Conservation (phyloP, 257 asterid genomes). For the Misopates orontium region DNA sequence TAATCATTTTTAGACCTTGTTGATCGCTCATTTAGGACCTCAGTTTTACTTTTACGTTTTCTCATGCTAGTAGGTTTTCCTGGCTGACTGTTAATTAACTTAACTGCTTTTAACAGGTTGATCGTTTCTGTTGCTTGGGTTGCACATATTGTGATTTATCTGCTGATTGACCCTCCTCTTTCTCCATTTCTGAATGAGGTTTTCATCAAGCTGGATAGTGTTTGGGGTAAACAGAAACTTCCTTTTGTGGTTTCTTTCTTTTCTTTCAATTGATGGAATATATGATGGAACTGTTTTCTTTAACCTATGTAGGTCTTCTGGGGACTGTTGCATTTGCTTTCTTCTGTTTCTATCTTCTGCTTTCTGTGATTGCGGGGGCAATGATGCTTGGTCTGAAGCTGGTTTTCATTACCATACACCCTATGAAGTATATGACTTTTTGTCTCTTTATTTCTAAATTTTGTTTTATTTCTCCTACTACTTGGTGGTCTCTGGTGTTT, state of each 20-base stretch:
- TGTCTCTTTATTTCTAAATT: conserved; percentile 8
- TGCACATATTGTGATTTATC: conserved; percentile 86
- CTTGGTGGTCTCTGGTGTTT: not conserved
- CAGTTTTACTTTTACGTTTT: no score
- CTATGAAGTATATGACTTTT: conserved; percentile 74
- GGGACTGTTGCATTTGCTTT: conserved; percentile 98
- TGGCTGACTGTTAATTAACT: conserved; percentile 14
- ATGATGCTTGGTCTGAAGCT: conserved; percentile 93
- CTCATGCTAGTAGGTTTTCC: not conserved
- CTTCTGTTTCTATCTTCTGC: conserved; percentile 96
- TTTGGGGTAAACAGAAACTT: conserved; percentile 69
- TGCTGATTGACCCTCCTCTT: conserved; percentile 89
- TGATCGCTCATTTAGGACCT: no score
- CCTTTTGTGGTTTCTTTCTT: conserved; percentile 13
- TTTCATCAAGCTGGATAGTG: conserved; percentile 84
- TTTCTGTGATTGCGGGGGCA: conserved; percentile 98
- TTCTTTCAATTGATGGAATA: conserved; percentile 19
- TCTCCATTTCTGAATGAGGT: conserved; percentile 88
- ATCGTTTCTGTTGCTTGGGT: conserved; percentile 95
- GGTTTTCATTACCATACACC: conserved; percentile 93
- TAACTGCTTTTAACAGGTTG: conserved; percentile 55
- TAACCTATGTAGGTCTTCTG: conserved; percentile 76
- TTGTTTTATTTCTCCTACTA: conserved; percentile 10
- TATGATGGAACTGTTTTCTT: conserved; percentile 24
- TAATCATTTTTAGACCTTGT: no score